phyloP scores from a whole-genome alignment of 2,329 filamentous ascomycete genomes.

The Teratosphaeriaceae sp. region DNA sequence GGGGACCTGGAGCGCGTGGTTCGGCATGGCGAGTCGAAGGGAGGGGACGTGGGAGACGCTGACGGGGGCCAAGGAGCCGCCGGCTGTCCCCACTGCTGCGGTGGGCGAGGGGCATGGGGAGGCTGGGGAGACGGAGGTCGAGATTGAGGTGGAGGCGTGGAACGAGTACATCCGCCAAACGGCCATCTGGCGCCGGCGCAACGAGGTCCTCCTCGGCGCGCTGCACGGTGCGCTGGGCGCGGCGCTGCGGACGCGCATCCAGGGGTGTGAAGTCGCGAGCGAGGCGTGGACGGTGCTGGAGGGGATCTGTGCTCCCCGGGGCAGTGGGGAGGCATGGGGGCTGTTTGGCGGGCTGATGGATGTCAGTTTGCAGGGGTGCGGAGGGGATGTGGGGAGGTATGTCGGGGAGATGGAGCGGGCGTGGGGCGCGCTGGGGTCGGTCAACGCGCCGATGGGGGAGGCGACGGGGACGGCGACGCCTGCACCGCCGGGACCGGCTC shows the following conservation, averaged over 20 bases:
- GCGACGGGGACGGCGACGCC: no score
- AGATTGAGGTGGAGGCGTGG: slow-evolving; percentile 23
- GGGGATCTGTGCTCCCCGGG: slow-evolving; percentile 24
- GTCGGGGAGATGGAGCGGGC: neutral
- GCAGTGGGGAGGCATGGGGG: slow-evolving; percentile 21
- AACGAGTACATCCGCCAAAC: slow-evolving; percentile 29
- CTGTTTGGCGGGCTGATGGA: slow-evolving; percentile 20
- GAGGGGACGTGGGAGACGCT: slow-evolving; percentile 27
- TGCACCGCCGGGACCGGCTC: no score
- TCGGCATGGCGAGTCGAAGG: slow-evolving; percentile 23
- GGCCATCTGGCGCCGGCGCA: slow-evolving; percentile 27
- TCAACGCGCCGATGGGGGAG: slow-evolving; percentile 5
- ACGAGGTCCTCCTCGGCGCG: slow-evolving; percentile 20
- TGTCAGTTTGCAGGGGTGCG: slow-evolving; percentile 19
- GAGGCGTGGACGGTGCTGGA: slow-evolving; percentile 24
- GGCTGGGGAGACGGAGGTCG: slow-evolving; percentile 7
- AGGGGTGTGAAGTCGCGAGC: slow-evolving; percentile 15
- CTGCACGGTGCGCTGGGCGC: slow-evolving; percentile 19
- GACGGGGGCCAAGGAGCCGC: slow-evolving; percentile 22
- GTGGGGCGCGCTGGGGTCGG: neutral
- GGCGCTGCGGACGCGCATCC: slow-evolving; percentile 20
- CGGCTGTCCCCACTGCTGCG: slow-evolving; percentile 11
- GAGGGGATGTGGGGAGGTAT: slow-evolving; percentile 13
- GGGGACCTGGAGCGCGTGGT: slow-evolving; percentile 21
- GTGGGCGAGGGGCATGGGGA: neutral